Percentiles rank a stretch among this genome's conserved stretches.
phyloP scores from a whole-genome alignment of 2,329 filamentous ascomycete genomes.

The Claviceps sp. region DNA sequence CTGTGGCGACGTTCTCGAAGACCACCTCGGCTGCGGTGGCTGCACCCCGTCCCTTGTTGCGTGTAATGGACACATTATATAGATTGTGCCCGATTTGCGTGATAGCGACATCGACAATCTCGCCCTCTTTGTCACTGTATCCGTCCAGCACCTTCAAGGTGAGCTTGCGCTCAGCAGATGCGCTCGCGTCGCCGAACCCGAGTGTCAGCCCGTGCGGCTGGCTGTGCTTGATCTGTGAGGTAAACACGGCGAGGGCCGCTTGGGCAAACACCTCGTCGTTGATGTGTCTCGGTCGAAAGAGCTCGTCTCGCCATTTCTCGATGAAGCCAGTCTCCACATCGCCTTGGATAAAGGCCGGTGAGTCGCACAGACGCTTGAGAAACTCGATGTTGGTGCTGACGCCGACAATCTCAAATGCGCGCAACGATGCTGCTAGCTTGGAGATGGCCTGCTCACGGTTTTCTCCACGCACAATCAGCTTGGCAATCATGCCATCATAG shows the following conservation, averaged over 20 bases:
- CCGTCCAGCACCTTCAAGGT: conserved; percentile 46
- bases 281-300: conserved; percentile 54
- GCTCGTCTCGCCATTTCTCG: conserved; percentile 66
- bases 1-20: conserved; percentile 33
- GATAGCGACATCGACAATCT: conserved; percentile 41
- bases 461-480: conserved; percentile 79
- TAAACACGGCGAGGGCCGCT: conserved; percentile 65
- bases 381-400: conserved; percentile 96
- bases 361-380: conserved; percentile 73
- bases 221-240: conserved; percentile 28
- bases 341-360: conserved; percentile 68
- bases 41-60: conserved; percentile 24
- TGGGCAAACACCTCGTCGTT: conserved; percentile 70
- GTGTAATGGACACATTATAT: conserved; percentile 32
- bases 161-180: conserved; percentile 31
- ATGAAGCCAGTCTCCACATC: conserved; percentile 96
- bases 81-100: conserved; percentile 33
- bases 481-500: conserved; percentile 98
- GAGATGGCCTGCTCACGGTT: conserved; percentile 70
- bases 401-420: conserved; percentile 84
- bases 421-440: conserved; percentile 66
- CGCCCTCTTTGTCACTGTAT: conserved; percentile 48
- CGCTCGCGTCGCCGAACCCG: conserved; percentile 36
- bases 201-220: conserved; percentile 36
- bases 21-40: conserved; percentile 10